These are phyloP conservation scores for Vitis hybrid DNA, from an alignment of 177 flowering plant species.

Conservation along the genomic window DNA sequence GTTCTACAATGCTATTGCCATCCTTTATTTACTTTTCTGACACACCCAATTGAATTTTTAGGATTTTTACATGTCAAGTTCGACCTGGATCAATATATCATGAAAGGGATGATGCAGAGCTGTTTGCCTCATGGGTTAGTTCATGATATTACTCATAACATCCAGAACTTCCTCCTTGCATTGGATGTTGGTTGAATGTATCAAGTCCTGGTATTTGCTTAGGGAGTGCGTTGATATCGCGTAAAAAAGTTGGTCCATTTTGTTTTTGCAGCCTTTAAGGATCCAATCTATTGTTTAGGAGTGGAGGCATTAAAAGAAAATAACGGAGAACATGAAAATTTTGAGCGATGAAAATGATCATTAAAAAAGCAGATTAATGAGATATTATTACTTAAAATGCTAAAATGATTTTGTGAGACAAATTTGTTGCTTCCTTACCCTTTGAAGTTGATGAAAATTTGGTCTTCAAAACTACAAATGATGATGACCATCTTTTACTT, in stretches of 20 bases:
- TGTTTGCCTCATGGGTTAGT: slow-evolving; percentile 95
- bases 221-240: background rate
- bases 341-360: too few relatives aligned
- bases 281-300: background rate
- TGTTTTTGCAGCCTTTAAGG: too few relatives aligned
- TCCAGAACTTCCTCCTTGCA: background rate
- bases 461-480: too few relatives aligned
- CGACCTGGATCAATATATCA: slow-evolving; percentile 90
- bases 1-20: background rate
- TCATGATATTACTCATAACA: slow-evolving; percentile 1
- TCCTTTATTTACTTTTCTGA: background rate
- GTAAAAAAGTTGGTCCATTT: background rate
- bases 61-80: slow-evolving; percentile 87
- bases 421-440: too few relatives aligned
- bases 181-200: background rate
- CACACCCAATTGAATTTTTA: slow-evolving; percentile 25
- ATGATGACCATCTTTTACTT: too few relatives aligned
- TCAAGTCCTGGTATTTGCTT: background rate
- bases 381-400: too few relatives aligned
- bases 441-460: too few relatives aligned
- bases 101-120: slow-evolving; percentile 70
- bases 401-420: too few relatives aligned
- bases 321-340: too few relatives aligned
- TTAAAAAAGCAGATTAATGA: too few relatives aligned
- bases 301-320: background rate